Evolutionary conservation across 1,284 basidiomycete species (phyloP).

Genomic region (Dichomitus squalens): DNA sequence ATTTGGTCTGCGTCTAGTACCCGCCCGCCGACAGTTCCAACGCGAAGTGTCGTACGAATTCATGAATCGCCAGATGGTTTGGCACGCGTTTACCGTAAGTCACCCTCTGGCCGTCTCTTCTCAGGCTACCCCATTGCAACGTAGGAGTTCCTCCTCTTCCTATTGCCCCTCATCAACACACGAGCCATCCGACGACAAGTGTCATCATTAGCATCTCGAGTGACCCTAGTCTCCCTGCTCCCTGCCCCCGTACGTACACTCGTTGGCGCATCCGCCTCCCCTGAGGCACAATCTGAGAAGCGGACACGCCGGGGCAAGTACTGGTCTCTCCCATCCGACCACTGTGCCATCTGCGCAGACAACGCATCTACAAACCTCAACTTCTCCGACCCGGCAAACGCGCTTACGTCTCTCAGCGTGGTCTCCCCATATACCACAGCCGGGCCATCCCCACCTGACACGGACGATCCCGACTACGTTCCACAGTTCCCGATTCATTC

Average conservation of each 20-base stretch:
- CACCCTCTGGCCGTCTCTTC: conserved; percentile 1
- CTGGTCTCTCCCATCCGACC: conserved; percentile 60
- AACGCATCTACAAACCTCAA: conserved; percentile 65
- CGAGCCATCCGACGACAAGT: conserved; percentile 65
- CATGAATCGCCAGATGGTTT: conserved; percentile 99
- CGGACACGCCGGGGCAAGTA: conserved; percentile 53
- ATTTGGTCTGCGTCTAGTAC: conserved; percentile 78
- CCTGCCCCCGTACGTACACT: conserved; percentile 32
- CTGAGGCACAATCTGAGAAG: conserved; percentile 19
- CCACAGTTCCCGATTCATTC: conserved; percentile 67
- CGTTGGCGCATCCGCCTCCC: conserved; percentile 5
- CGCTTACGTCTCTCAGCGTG: conserved; percentile 44
- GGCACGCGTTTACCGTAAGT: conserved; percentile 95
- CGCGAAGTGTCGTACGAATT: conserved; percentile 97
- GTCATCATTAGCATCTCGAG: conserved; percentile 37
- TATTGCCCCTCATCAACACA: conserved; percentile 83
- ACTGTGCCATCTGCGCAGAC: conserved; percentile 82
- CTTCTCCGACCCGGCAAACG: conserved; percentile 52
- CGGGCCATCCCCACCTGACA: conserved; percentile 3
- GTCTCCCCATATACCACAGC: conserved; percentile 21
- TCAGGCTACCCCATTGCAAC: background rate
- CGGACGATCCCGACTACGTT: conserved; percentile 38
- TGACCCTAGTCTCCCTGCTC: conserved; percentile 41
- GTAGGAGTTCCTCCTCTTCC: conserved; percentile 96
- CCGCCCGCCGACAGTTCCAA: conserved; percentile 70